These are phyloP conservation scores for Carex pumila DNA, from an alignment of 176 grass and related monocot genomes.

Conservation along the genomic window DNA sequence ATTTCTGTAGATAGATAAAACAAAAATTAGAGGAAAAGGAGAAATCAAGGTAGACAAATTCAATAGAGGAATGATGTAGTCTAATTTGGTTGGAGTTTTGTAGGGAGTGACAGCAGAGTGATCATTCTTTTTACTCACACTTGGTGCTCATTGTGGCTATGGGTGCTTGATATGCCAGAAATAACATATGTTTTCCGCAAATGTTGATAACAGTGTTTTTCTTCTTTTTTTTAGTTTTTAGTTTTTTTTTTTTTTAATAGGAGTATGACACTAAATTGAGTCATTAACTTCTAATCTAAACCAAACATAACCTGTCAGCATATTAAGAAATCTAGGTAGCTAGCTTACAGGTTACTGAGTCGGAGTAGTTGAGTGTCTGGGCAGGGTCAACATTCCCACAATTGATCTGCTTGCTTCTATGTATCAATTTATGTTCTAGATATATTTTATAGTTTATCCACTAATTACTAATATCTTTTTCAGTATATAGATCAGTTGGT, in stretches of 20 bases:
- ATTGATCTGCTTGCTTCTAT: background rate
- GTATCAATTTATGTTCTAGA: background rate
- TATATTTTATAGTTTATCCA: background rate
- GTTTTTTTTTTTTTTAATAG: background rate
- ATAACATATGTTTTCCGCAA: background rate
- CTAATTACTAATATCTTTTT: conserved; percentile 10
- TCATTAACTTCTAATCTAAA: background rate
- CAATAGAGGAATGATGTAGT: background rate
- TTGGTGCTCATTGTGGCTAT: background rate
- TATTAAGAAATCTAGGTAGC: background rate
- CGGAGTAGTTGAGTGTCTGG: background rate
- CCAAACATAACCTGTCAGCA: background rate
- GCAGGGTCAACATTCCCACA: background rate
- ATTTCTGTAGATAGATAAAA: background rate
- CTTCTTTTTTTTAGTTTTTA: background rate
- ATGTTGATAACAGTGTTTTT: conserved; percentile 6
- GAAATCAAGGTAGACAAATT: background rate
- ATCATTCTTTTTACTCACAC: background rate
- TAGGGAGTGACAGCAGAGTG: background rate
- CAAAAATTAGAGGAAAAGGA: background rate
- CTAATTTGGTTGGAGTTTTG: background rate
- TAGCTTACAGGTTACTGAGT: background rate
- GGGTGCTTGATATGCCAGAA: background rate
- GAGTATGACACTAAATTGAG: background rate
- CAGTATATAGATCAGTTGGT: conserved; percentile 7